phyloP scores from a whole-genome alignment of 2,329 filamentous ascomycete genomes.

The Ophiocordyceps camponoti-leonardi region DNA sequence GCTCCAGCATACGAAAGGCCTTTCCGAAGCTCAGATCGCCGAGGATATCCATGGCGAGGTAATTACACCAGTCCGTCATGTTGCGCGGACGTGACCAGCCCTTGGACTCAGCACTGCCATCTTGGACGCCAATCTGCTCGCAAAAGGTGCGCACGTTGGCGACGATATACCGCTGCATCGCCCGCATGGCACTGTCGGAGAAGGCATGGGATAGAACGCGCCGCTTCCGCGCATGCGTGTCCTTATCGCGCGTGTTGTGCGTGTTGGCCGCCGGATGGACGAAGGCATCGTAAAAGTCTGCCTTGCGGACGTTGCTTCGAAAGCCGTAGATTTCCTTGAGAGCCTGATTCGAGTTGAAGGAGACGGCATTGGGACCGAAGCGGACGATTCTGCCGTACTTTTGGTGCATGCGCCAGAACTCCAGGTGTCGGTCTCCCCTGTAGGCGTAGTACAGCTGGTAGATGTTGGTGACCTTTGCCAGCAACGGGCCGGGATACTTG shows the following conservation, averaged over 20 bases:
- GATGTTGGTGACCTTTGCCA: slow-evolving; percentile 45
- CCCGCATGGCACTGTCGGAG: slow-evolving; percentile 45
- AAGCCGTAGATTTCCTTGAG: slow-evolving; percentile 51
- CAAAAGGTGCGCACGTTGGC: slow-evolving; percentile 51
- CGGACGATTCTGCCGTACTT: slow-evolving; percentile 60
- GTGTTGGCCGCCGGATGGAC: slow-evolving; percentile 56
- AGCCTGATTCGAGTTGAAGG: slow-evolving; percentile 56
- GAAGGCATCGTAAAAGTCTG: slow-evolving; percentile 58
- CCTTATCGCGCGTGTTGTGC: slow-evolving; percentile 54
- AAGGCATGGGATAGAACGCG: slow-evolving; percentile 58
- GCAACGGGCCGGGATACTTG: slow-evolving; percentile 45
- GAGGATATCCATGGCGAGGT: slow-evolving; percentile 44
- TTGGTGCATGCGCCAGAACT: slow-evolving; percentile 53
- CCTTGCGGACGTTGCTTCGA: slow-evolving; percentile 45
- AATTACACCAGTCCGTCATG: slow-evolving; percentile 47
- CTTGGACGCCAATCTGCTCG: slow-evolving; percentile 29
- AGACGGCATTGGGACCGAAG: slow-evolving; percentile 61
- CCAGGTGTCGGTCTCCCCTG: slow-evolving; percentile 57
- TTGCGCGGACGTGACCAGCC: slow-evolving; percentile 41
- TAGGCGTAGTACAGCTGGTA: slow-evolving; percentile 58
- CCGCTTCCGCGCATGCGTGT: slow-evolving; percentile 51
- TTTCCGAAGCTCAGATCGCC: slow-evolving; percentile 45
- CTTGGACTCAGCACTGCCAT: slow-evolving; percentile 26
- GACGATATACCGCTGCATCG: slow-evolving; percentile 51
- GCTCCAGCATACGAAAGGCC: slow-evolving; percentile 44